These are phyloP conservation scores for Ceratobasidium sp. DNA, from an alignment of 1,284 basidiomycete genomes.

Conservation along the genomic window DNA sequence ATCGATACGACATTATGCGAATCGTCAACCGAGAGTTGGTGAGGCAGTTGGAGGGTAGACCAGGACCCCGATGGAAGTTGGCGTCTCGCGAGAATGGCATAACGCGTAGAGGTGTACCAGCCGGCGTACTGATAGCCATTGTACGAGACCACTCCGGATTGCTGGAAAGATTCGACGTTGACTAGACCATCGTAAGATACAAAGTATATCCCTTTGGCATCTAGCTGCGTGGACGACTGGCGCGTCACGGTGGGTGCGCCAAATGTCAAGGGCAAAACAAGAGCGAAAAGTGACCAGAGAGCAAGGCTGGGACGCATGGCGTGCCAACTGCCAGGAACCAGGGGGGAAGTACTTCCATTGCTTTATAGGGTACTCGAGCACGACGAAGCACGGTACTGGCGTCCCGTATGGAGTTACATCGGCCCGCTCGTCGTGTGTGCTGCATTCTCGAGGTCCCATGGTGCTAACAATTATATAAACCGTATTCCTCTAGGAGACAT, in stretches of 20 bases:
- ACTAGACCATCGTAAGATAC: constrained; percentile 49
- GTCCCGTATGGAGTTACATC: constrained; percentile 35
- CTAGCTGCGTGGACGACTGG: constrained; percentile 42
- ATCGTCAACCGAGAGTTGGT: constrained; percentile 47
- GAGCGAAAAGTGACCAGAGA: constrained; percentile 9
- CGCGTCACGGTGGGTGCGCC: constrained; percentile 33
- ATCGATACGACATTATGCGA: constrained; percentile 49
- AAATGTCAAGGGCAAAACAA: constrained; percentile 1
- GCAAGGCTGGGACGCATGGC: constrained; percentile 23
- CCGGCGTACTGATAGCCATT: constrained; percentile 50
- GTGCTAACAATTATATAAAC: constrained; percentile 4
- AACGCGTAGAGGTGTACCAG: constrained; percentile 47
- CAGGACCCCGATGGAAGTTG: constrained; percentile 44
- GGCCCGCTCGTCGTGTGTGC: not conserved
- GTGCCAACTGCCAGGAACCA: not conserved
- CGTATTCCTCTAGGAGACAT: constrained; percentile 2
- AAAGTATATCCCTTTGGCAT: constrained; percentile 45
- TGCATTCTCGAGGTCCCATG: constrained; percentile 38
- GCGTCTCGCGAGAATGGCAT: constrained; percentile 47
- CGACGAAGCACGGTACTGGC: constrained; percentile 15
- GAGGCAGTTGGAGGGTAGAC: constrained; percentile 46
- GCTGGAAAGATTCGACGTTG: constrained; percentile 47
- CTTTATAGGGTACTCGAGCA: constrained; percentile 18
- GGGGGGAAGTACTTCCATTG: not conserved
- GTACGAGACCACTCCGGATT: constrained; percentile 45